These are phyloP conservation scores for Phytophthora pistaciae DNA, from an alignment of 352 stramenopile genomes.

Conservation along the genomic window DNA sequence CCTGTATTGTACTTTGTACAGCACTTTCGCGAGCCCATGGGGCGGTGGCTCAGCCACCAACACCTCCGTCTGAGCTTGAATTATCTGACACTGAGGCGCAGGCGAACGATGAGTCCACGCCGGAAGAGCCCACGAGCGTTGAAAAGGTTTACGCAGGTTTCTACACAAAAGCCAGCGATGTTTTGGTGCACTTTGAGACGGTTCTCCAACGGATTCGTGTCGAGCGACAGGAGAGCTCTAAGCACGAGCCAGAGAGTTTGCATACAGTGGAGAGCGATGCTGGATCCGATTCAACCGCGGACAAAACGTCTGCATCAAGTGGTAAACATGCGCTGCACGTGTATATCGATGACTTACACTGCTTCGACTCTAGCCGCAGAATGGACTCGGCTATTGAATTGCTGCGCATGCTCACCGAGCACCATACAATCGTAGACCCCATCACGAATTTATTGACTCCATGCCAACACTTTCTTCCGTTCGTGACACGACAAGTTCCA, in stretches of 20 bases:
- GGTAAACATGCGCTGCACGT: constrained; percentile 32
- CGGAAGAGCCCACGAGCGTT: neutral
- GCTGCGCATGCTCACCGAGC: constrained; percentile 55
- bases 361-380: constrained; percentile 19
- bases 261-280: neutral
- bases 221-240: constrained; percentile 8
- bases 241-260: neutral
- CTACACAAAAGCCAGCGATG: constrained; percentile 27
- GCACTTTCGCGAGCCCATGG: constrained; percentile 12
- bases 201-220: constrained; percentile 28
- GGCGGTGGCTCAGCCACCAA: neutral
- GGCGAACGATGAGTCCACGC: neutral
- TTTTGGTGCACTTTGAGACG: constrained; percentile 25
- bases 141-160: constrained; percentile 28
- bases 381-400: constrained; percentile 58
- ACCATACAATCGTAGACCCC: constrained; percentile 50
- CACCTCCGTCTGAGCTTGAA: neutral
- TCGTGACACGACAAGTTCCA: constrained; percentile 37
- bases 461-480: constrained; percentile 37
- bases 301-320: neutral
- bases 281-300: neutral
- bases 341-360: constrained; percentile 78
- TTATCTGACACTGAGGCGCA: neutral
- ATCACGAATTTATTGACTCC: constrained; percentile 36
- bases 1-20: constrained; percentile 36